Percentiles rank a stretch among this genome's conserved stretches.
These are phyloP conservation scores for Paecilomyces formosus DNA, from an alignment of 2,329 filamentous ascomycete genomes.

Conservation along the genomic window DNA sequence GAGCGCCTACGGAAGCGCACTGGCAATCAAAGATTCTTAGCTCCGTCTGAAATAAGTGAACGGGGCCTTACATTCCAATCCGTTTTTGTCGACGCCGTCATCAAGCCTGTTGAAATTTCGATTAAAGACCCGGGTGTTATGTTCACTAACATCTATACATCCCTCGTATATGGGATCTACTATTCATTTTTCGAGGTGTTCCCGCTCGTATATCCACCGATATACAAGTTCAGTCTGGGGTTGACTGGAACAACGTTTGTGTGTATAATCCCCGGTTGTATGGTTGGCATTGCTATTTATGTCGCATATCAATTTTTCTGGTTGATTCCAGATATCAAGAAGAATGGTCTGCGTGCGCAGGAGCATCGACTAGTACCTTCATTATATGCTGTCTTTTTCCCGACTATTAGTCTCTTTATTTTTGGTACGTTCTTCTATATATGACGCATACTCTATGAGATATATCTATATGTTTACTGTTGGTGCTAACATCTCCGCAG, in stretches of 20 bases:
- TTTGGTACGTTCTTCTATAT: not conserved
- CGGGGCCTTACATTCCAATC: constrained; percentile 3
- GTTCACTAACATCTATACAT: constrained; percentile 27
- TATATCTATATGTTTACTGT: not conserved
- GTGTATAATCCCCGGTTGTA: no score
- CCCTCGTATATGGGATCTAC: not conserved
- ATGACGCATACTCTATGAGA: not conserved
- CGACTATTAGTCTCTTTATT: not conserved
- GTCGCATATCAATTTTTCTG: no score
- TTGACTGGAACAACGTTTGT: not conserved
- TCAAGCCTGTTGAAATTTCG: not conserved
- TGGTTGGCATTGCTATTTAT: no score
- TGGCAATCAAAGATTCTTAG: constrained; percentile 45
- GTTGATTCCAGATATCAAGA: no score
- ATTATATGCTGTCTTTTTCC: no score
- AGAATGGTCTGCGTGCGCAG: no score
- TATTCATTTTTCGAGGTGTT: not conserved
- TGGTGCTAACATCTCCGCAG: not conserved
- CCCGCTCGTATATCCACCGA: not conserved
- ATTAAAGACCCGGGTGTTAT: not conserved
- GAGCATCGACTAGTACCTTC: no score
- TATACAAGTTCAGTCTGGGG: not conserved
- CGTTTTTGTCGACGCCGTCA: constrained; percentile 1
- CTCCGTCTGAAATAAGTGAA: constrained; percentile 57
- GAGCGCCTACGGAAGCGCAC: constrained; percentile 53